These are phyloP conservation scores for Tricholoma saponaceum DNA, from an alignment of 768 basidiomycete genomes.

Conservation along the genomic window DNA sequence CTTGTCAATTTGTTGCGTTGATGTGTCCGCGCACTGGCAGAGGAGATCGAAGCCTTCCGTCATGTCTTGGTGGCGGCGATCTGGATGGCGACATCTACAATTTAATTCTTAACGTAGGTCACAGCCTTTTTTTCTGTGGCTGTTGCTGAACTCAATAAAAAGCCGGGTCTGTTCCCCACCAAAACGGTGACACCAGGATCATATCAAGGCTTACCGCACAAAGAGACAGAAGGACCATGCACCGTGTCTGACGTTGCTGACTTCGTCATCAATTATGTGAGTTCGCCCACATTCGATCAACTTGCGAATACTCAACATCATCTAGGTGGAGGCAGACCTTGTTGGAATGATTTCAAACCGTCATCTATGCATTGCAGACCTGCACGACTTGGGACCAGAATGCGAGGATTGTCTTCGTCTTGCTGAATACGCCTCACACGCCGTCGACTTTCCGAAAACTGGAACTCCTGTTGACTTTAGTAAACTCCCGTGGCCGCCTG, in stretches of 20 bases:
- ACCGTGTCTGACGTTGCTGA: conserved; percentile 39
- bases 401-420: conserved; percentile 34
- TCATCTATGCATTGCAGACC: conserved; percentile 42
- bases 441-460: conserved; percentile 45
- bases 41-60: conserved; percentile 41
- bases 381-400: conserved; percentile 21
- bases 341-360: conserved; percentile 37
- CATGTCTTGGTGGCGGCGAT: conserved; percentile 50
- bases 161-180: conserved; percentile 28
- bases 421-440: conserved; percentile 42
- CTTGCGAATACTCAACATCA: not conserved
- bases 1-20: not conserved
- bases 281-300: conserved; percentile 13
- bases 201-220: conserved; percentile 34
- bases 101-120: conserved; percentile 37
- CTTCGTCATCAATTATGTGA: conserved; percentile 45
- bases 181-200: conserved; percentile 26
- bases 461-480: conserved; percentile 35
- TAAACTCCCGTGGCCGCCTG: conserved; percentile 27
- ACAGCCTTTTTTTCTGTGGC: not conserved
- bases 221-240: conserved; percentile 25
- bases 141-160: not conserved
- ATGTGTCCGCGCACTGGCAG: conserved; percentile 13
- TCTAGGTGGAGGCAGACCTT: conserved; percentile 32
- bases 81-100: conserved; percentile 52